These are phyloP conservation scores for Lichtheimia corymbifera DNA, from an alignment of 371 early-diverging fungal species.

Conservation along the genomic window DNA sequence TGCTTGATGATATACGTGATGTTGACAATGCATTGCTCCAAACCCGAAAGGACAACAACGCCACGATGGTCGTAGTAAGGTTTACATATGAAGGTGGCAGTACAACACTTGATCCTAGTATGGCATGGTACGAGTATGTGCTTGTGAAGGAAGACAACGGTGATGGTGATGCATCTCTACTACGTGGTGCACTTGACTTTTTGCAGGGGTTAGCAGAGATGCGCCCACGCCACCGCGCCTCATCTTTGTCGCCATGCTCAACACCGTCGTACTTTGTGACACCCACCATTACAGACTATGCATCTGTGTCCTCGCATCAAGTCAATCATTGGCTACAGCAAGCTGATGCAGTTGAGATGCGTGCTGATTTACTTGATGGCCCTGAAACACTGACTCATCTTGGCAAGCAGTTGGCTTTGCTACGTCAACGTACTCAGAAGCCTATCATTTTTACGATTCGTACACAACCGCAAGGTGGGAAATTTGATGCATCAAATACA, in stretches of 20 bases:
- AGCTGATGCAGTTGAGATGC: conserved; percentile 84
- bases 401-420: conserved; percentile 21
- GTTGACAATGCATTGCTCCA: background rate
- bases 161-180: background rate
- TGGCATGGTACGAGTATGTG: conserved; percentile 12
- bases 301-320: conserved; percentile 17
- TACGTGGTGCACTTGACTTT: conserved; percentile 2
- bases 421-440: conserved; percentile 13
- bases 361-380: conserved; percentile 79
- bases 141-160: background rate
- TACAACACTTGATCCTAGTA: conserved; percentile 1
- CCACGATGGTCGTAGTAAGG: background rate
- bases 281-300: conserved; percentile 43
- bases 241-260: background rate
- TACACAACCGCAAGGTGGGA: conserved; percentile 81
- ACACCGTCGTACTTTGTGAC: conserved; percentile 52
- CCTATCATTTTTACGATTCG: conserved; percentile 93
- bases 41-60: background rate
- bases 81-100: conserved; percentile 7
- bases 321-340: conserved; percentile 64
- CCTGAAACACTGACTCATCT: conserved; percentile 16
- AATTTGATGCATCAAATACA: conserved; percentile 38
- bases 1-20: background rate
- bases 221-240: conserved; percentile 7
- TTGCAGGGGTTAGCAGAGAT: conserved; percentile 1